phyloP scores from a whole-genome alignment of 1,139 yeast species.

The Pichia sp. region DNA sequence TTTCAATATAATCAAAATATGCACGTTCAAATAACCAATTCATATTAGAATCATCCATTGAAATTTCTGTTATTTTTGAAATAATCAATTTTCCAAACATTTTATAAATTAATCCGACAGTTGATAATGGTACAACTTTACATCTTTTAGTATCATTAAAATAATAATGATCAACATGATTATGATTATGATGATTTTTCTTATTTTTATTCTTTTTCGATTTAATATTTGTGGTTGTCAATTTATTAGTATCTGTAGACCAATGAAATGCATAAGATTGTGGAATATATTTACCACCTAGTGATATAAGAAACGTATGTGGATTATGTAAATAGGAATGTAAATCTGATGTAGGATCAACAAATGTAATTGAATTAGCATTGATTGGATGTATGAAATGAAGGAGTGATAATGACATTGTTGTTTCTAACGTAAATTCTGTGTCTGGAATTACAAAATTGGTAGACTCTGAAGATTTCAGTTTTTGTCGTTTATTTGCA shows the following conservation, averaged over 20 bases:
- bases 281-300: constrained; percentile 4
- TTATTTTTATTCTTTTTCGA: not conserved
- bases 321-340: not conserved
- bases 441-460: constrained; percentile 3
- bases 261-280: constrained; percentile 1
- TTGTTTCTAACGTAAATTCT: constrained; percentile 4
- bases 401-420: constrained; percentile 5
- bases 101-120: constrained; percentile 89
- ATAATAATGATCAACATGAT: not conserved
- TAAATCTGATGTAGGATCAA: not conserved
- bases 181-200: no score
- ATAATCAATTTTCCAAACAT: constrained; percentile 77
- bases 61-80: not conserved
- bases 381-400: not conserved
- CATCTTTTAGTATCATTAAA: constrained; percentile 6
- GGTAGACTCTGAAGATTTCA: not conserved
- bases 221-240: not conserved
- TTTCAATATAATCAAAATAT: constrained; percentile 82
- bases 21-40: constrained; percentile 63
- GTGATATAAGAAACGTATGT: not conserved
- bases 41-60: constrained; percentile 34
- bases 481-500: not conserved
- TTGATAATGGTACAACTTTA: constrained; percentile 59
- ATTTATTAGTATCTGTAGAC: not conserved
- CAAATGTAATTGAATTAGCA: not conserved